Evolutionary conservation across 2,329 filamentous ascomycete species (phyloP).

Genomic region (Cladosporium sp.): DNA sequence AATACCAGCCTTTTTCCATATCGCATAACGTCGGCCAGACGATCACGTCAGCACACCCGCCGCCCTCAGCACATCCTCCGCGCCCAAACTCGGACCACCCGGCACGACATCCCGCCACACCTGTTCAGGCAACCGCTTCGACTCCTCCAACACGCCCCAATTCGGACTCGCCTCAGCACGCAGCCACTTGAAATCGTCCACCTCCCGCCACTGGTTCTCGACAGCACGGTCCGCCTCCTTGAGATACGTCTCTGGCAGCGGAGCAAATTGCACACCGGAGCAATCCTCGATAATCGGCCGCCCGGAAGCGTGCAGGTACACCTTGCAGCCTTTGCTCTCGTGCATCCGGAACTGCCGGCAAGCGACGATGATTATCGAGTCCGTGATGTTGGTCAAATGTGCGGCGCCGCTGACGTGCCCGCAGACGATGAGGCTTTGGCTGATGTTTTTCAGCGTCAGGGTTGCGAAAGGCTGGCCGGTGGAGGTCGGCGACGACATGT

Average conservation of each 20-base stretch:
- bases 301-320: constrained; percentile 76
- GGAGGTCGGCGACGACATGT: constrained; percentile 64
- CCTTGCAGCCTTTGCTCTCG: constrained; percentile 69
- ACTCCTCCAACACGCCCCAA: constrained; percentile 62
- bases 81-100: constrained; percentile 54
- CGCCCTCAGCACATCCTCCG: constrained; percentile 58
- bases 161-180: constrained; percentile 81
- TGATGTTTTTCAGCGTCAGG: constrained; percentile 62
- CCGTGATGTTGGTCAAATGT: constrained; percentile 69
- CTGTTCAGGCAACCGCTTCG: constrained; percentile 48
- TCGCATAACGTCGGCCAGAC: background rate
- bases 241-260: constrained; percentile 58
- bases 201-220: constrained; percentile 74
- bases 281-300: constrained; percentile 95
- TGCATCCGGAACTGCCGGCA: constrained; percentile 92
- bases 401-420: constrained; percentile 73
- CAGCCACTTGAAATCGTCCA: constrained; percentile 98
- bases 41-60: constrained; percentile 13
- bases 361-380: constrained; percentile 70
- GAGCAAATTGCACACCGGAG: constrained; percentile 68
- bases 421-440: constrained; percentile 65
- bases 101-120: constrained; percentile 65
- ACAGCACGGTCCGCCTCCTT: constrained; percentile 23
- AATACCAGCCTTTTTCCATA: background rate
- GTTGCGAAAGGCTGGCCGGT: constrained; percentile 62